Evolutionary conservation across 768 basidiomycete species (phyloP).

Genomic region (Termitomyces eurrhizus): DNA sequence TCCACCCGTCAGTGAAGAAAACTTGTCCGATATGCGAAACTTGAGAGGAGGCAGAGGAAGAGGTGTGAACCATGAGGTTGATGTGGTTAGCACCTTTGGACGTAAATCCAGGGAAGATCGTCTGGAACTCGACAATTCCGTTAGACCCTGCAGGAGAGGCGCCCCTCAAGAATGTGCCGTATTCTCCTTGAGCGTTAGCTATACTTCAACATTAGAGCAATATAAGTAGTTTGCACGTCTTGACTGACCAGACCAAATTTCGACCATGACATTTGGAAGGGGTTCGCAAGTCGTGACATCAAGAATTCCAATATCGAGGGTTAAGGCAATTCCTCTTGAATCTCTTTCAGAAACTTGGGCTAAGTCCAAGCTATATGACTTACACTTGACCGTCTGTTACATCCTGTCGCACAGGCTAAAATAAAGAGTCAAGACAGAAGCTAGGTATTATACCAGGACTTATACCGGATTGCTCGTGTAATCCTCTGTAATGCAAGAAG

Average conservation of each 20-base stretch:
- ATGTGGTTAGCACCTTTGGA: slow-evolving; percentile 33
- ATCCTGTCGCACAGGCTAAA: slow-evolving; percentile 15
- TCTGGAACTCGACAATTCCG: slow-evolving; percentile 36
- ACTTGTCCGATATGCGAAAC: slow-evolving; percentile 33
- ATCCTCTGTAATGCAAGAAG: slow-evolving; percentile 9
- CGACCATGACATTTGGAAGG: slow-evolving; percentile 33
- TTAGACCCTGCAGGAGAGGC: slow-evolving; percentile 27
- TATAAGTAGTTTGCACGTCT: neutral
- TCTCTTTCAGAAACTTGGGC: neutral
- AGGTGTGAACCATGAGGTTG: slow-evolving; percentile 29
- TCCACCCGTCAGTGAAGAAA: slow-evolving; percentile 37
- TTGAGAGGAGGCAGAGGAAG: slow-evolving; percentile 21
- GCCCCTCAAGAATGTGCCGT: slow-evolving; percentile 33
- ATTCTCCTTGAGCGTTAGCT: slow-evolving; percentile 34
- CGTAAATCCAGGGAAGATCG: slow-evolving; percentile 33
- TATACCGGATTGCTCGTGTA: slow-evolving; percentile 15
- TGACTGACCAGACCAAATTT: slow-evolving; percentile 19
- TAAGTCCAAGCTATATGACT: neutral
- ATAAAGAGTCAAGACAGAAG: neutral
- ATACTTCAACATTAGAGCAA: neutral
- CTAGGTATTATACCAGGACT: neutral
- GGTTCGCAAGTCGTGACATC: slow-evolving; percentile 36
- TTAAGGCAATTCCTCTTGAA: slow-evolving; percentile 31
- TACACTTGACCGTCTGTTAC: slow-evolving; percentile 19
- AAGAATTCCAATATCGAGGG: slow-evolving; percentile 35